Evolutionary conservation across 2,329 filamentous ascomycete genomes (phyloP).

Genomic region (Ceratocystis harringtonii): DNA sequence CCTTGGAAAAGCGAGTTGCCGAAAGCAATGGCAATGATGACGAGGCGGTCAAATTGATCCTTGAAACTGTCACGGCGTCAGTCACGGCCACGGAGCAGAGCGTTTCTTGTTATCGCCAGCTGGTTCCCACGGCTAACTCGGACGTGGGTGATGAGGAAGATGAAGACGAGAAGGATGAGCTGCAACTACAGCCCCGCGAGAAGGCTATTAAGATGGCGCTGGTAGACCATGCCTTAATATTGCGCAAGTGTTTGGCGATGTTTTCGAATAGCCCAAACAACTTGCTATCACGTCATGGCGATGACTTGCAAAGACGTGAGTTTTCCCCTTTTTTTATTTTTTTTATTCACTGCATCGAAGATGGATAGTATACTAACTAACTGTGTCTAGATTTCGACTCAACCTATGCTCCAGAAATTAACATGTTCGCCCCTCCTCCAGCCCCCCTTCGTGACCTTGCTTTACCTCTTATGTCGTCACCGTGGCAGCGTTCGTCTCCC

Average conservation of each 20-base stretch:
- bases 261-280: slow-evolving; percentile 50
- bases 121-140: slow-evolving; percentile 42
- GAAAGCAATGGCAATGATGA: slow-evolving; percentile 48
- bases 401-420: slow-evolving; percentile 51
- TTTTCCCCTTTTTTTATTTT: slow-evolving; percentile 19
- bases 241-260: slow-evolving; percentile 63
- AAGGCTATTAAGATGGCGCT: slow-evolving; percentile 72
- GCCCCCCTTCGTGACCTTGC: slow-evolving; percentile 33
- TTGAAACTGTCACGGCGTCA: slow-evolving; percentile 62
- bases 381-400: slow-evolving; percentile 38
- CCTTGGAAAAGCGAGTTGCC: slow-evolving; percentile 57
- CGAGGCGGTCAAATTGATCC: slow-evolving; percentile 49
- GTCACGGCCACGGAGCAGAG: slow-evolving; percentile 64
- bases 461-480: slow-evolving; percentile 25
- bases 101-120: slow-evolving; percentile 59
- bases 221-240: slow-evolving; percentile 74
- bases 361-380: slow-evolving; percentile 18
- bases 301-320: slow-evolving; percentile 52
- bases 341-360: neutral
- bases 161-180: slow-evolving; percentile 28
- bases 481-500: slow-evolving; percentile 17
- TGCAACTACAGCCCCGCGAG: slow-evolving; percentile 46
- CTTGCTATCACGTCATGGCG: slow-evolving; percentile 39
- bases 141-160: slow-evolving; percentile 24
- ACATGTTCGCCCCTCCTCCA: slow-evolving; percentile 41